These are phyloP conservation scores for Daldinia sp. DNA, from an alignment of 2,329 filamentous ascomycete species.

Conservation along the genomic window DNA sequence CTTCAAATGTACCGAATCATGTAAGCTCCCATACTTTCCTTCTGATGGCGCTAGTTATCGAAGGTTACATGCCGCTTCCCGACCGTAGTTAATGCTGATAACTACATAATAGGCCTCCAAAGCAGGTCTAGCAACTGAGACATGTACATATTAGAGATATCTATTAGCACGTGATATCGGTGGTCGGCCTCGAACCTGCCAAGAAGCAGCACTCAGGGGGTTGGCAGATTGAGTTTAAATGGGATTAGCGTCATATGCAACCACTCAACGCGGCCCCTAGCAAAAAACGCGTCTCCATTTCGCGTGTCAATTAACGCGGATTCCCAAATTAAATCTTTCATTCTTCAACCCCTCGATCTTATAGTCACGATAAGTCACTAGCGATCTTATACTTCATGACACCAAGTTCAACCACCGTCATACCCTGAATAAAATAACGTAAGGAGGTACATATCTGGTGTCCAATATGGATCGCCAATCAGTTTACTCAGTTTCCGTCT, in stretches of 20 bases:
- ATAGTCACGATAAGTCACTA: slow-evolving; percentile 25
- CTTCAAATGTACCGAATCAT: slow-evolving; percentile 14
- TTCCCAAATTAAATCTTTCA: slow-evolving; percentile 38
- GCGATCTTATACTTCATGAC: slow-evolving; percentile 2
- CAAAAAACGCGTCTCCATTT: slow-evolving; percentile 40
- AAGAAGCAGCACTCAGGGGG: slow-evolving; percentile 26
- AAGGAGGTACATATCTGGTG: slow-evolving; percentile 13
- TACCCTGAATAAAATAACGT: background rate
- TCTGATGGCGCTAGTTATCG: slow-evolving; percentile 19
- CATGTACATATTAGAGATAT: slow-evolving; percentile 3
- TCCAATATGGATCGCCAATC: slow-evolving; percentile 85
- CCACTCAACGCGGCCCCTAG: slow-evolving; percentile 41
- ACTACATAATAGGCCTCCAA: background rate
- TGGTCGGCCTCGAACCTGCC: slow-evolving; percentile 10
- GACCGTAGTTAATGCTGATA: slow-evolving; percentile 15
- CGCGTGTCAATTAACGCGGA: slow-evolving; percentile 44
- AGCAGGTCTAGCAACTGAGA: background rate
- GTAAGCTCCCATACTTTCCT: slow-evolving; percentile 4
- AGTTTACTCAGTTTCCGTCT: slow-evolving; percentile 86
- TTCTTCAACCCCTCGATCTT: slow-evolving; percentile 35
- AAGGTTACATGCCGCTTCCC: slow-evolving; percentile 37
- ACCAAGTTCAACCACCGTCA: background rate
- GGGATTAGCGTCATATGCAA: slow-evolving; percentile 35
- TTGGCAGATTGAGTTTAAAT: slow-evolving; percentile 2
- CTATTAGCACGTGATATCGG: slow-evolving; percentile 29